Base-by-base conservation (phyloP, 805 yeast genomes). In the Yarrowia phangngaensis region DNA sequence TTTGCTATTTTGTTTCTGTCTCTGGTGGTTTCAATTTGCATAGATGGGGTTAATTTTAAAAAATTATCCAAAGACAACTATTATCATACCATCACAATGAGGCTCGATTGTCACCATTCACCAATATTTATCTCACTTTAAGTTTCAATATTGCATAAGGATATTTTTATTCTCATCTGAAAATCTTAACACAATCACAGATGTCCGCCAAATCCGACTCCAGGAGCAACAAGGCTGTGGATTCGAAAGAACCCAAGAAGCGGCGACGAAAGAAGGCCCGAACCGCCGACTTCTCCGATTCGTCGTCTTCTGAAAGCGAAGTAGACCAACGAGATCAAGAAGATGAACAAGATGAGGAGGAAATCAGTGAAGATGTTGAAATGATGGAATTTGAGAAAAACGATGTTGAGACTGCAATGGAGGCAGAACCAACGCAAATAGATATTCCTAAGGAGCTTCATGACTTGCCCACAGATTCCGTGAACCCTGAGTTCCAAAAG, bases 201-300 rank as follows among this genome's bases (percentile, higher is more conserved):
- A 47, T 29, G 36, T 27, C 45, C 6, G 45, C 32, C 13, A 26
- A 38, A 14, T 19, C 24, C 19, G 43, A 24, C 5, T 16, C 22
- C 8, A 13, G 43, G 26, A 35, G 30, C 45, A 38, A 38, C 45
- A 38, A 38, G 45, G 45, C 45, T 20, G 32, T 13, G 6, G 27
- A 38, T 12, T 14, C 8, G 17, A 32, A 38, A 8, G 45, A 27
- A 20, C 45, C 45, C 17, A 38, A 38, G 24, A 38, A 38, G 7
- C 24, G 63, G 16, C 54, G 64, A 12, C 53, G 60, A 32, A 59
- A 58, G 56, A 60, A 57, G 56, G 52, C 56, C n/a, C 48, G 64
- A 13, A 51, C 56, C 30, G 54, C 53, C 24, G 54, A 51, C 22
- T 35, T 45, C 12, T 52, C 64, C 24, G 56, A 58, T 46, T 46